Base-by-base conservation (phyloP, 805 yeast genomes). In the Clavispora santaluciae region DNA sequence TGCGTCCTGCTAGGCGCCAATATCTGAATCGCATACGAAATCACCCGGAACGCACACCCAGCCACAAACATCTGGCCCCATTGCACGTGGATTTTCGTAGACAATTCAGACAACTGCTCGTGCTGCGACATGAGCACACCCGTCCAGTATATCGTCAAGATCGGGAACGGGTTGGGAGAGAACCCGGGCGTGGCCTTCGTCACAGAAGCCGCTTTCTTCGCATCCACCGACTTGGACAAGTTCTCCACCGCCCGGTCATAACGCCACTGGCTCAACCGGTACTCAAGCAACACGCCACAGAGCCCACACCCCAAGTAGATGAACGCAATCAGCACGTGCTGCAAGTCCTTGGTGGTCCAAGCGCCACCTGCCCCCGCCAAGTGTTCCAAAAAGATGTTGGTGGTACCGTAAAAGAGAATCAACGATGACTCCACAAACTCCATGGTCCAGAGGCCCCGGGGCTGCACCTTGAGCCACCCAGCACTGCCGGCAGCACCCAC, bases 121-220 rank as follows among this genome's bases (percentile, higher is more conserved):
- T 93, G 99, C 61, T 84, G 87, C 1, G 97, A 89, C 99, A 93
- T 93, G 46, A 93, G 72, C 11, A 83, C 74, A 22, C 99, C 99
- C 1, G 98, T 93, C 95, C 96, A 93, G 66, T 86, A 93, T 24
- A 93, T 86, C 2, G 95, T 88, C 49, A 93, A 77, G 1, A 86
- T 81, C 3, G 98, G 97, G 76, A 93, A 88, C 24, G 97, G 97
- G 59, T 93, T 93, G 49, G 95, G 90, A 1, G 95, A 83, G 60
- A 70, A 86, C 0, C 95, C 95, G 2, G 90, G 90, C 1, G 83
- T 63, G 10, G 68, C 68, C 43, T 63, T 66, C 3, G 48, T 21
- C 15, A 59, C 51, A 2, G 34, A 30, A 2, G 45, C 35, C 22
- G 43, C 36, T 21, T 35, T 37, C 22, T 49, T 48, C 21, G 36